Base-by-base conservation (phyloP, 1,284 basidiomycete species). In the Papiliotrema fonsecae region DNA sequence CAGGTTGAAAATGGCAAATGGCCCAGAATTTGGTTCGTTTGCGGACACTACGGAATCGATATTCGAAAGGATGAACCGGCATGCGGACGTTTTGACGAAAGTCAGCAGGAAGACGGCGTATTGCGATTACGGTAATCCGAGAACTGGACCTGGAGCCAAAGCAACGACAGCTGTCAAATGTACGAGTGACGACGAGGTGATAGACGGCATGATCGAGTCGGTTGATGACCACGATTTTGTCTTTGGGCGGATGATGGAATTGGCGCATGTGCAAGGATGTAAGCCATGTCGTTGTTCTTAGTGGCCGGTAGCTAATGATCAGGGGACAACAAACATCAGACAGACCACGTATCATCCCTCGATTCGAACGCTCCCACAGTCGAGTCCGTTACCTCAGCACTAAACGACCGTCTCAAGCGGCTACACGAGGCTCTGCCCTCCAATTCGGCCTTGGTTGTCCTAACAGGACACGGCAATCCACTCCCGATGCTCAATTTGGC, bases 391-490 rank as follows among this genome's bases (percentile, higher is more conserved):
- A 58, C 75, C 16, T 41, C 45, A 7, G 47, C 72, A 1, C 77
- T 94, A 40, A 81, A 91, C 67, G 63, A 58, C 0, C 82, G 82
- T 3, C 77, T 96, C 1, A 68, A 74, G 32, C 64, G 74, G 4
- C 74, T 96, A 0, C 83, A 91, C 62, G 75, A 78, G 0, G 69
- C 82, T 0, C 79, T 96, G 0, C 88, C 89, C 0, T 66, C 82
- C 6, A 82, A 84, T 24, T 88, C 89, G 0, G 89, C 89, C 0
- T 68, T 96, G 11, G 75, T 94, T 36, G 76, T 96, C 39, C 83
- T 94, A 62, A 88, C 86, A 0, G 91, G 91, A 0, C 88, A 94
- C 64, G 82, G 83, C 1, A 87, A 93, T 64, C 90, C 92, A 0
- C 80, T 87, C 0, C 75, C 70, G 1, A 90, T 92, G 86, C 76